phyloP scores from a whole-genome alignment of 305 asterid species.

The Petunia hybrid region DNA sequence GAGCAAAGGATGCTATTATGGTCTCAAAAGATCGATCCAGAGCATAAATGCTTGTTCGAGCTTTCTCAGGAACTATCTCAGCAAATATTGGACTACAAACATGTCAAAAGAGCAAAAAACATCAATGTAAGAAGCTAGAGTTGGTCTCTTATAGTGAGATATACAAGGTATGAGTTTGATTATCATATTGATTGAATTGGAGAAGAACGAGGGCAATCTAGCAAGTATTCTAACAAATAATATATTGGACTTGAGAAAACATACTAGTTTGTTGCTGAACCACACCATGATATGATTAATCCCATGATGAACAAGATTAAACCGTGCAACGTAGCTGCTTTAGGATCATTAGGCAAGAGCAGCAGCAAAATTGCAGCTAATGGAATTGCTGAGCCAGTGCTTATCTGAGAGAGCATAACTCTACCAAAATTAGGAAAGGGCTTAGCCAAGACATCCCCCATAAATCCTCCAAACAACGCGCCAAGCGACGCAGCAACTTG shows the following conservation, averaged over 20 bases:
- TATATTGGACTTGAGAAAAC: slow-evolving; percentile 17
- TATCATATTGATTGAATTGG: no score
- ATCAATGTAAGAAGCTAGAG: no score
- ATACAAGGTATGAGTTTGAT: no score
- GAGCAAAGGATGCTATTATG: slow-evolving; percentile 74
- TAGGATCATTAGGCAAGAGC: slow-evolving; percentile 73
- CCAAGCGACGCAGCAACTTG: slow-evolving; percentile 66
- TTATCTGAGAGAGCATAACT: slow-evolving; percentile 77
- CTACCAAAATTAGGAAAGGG: slow-evolving; percentile 73
- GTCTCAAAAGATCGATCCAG: slow-evolving; percentile 84
- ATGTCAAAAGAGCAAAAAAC: slow-evolving; percentile 10
- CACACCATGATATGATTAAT: slow-evolving; percentile 72
- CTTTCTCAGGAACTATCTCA: slow-evolving; percentile 75
- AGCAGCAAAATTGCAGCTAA: slow-evolving; percentile 72
- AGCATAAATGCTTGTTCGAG: slow-evolving; percentile 85
- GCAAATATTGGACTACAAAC: slow-evolving; percentile 81
- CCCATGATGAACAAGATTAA: slow-evolving; percentile 71
- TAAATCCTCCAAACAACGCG: slow-evolving; percentile 76
- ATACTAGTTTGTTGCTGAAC: slow-evolving; percentile 91
- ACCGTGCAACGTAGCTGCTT: slow-evolving; percentile 58
- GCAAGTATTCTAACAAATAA: neutral
- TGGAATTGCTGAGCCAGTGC: slow-evolving; percentile 85
- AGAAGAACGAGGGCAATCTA: neutral
- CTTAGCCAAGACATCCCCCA: slow-evolving; percentile 74
- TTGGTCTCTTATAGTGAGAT: no score